Evolutionary conservation across 306 rosid species (phyloP), one percentile per base, ranked within the genome.

Genomic region (Quercus bicolor): DNA sequence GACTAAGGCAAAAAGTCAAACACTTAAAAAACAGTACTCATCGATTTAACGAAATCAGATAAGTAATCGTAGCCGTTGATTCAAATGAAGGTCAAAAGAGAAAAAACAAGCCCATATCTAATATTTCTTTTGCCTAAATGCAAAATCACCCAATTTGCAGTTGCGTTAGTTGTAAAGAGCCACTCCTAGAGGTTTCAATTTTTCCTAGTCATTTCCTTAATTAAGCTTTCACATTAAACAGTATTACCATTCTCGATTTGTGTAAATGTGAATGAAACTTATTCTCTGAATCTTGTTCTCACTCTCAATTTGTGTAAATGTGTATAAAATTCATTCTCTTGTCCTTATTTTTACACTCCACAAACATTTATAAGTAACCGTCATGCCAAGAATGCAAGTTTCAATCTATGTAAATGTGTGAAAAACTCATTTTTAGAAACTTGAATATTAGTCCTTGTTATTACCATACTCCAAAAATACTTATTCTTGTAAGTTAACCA

Each of bases 371-470:
- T 8, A 34, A 34, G 0, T 34, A 34, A 34, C 9, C 0, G 0
- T 6, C 40, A 6, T 0, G 2, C 0, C 0, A 34, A 34, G 0
- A 0, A 34, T 34, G 9, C 8, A 2, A 34, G 2, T 34, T 0
- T 34, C 40, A 34, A 34, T 33, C 0, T 33, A 0, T 37, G 11
- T 37, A 37, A 37, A 7, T 7, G 0, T 0, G 1, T 37, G 1
- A 1, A 37, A 37, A 7, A 7, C 3, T 37, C 0, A 2, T 37
- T 37, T 37, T 7, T 37, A 37, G 0, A 37, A 2, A 2, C 2
- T 7, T 37, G 0, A 37, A 7, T 37, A 0, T 0, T 2, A 0
- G 10, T 6, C 0, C 0, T 6, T 7, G 0, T 37, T 7, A 0
- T 0, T 2, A 0, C 2, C 2, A 37, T 37, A 37, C 2, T 7